Base-by-base conservation (phyloP, 495 filamentous ascomycete species). In the Penicillium robsamsonii region DNA sequence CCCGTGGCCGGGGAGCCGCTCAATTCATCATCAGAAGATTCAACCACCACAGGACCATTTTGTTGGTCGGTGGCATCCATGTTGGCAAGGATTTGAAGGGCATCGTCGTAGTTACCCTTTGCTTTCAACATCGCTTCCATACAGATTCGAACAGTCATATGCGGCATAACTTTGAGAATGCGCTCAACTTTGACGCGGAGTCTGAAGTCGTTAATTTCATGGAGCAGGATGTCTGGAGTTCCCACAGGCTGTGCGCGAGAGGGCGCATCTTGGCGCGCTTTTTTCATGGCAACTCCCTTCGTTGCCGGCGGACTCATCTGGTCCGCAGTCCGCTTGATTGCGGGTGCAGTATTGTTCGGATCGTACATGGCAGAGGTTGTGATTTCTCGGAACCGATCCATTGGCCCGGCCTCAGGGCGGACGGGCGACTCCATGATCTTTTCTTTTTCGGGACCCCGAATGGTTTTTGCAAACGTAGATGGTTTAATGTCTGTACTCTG, bases 401-500 rank as follows among this genome's bases (percentile, higher is more conserved):
- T 58, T 18, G 62, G 27, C 31, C 55, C 55, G 31, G 55, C 56
- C 25, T 63, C 61, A 30, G 53, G 33, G 30, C 61, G 62, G 3
- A 73, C 61, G 18, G 75, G 67, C 4, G 75, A 74, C 46, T 75
- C 70, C 13, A 65, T 63, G n/a, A 72, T 56, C 50, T 73, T 75
- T 15, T 73, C 67, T 44, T 72, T 77, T 13, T 75, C 70, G 4
- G 73, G 70, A 38, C 61, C 74, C 22, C 66, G 70, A 31, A 67
- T 60, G 4, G 64, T 57, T 41, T 71, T 71, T 25, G 69, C 69
- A 58, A 91, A 90, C 40, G 76, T 84, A 1, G 87, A 81, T 9
- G 90, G 89, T 50, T 84, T 84, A 59, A 95, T 91, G 52, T 90
- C 86, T 4, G 82, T 81, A 35, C 70, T 78, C 11, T 67, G 65